Evolutionary conservation across 257 asterid species (phyloP), one percentile per base, ranked within the genome.

Genomic region (Solanum arcanum): DNA sequence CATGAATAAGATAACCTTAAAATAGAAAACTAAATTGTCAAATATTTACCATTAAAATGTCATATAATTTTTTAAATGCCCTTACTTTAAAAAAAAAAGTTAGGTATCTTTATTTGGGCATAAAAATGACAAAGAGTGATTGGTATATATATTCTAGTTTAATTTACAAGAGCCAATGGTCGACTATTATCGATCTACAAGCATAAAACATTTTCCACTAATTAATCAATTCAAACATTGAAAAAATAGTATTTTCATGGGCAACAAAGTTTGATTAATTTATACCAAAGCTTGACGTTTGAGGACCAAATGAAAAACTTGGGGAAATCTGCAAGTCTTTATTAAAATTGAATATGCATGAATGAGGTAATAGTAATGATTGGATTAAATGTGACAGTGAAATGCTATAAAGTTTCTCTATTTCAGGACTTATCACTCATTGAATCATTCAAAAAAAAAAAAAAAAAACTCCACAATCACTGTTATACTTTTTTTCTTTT

Each of bases 391-490:
- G 85, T 29, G 85, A 80, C n/a, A 46, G 42, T 47, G 29, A 80
- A 47, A 80, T 80, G 68, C 68, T 80, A 16, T 78, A 46, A 78
- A 78, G 84, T 78, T 78, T 46, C 66, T 78, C 27, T 78, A 80
- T 47, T 80, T 80, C 68, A 39, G 86, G 88, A 46, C 59, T 78
- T 59, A 87, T 66, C 89, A 87, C 85, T 87, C 91, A 88, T 62
- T 70, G 12, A 42, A 29, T 44, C 85, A 41, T 31, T 7, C 56
- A 60, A 64, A 46, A 64, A 27, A 29, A 29, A 29, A 29, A 29
- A 29, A 46, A 3, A 76, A 80, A 29, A 46, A 27, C 42, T 47
- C 42, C 18, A 80, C 18, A 47, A 47, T 47, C 84, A 47, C 68
- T 47, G 12, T 29, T 46, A 47, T 52, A 21, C 85, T 68, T 46